Conservation (phyloP, 306 rosid species). For the Vachellia pachyceras region DNA sequence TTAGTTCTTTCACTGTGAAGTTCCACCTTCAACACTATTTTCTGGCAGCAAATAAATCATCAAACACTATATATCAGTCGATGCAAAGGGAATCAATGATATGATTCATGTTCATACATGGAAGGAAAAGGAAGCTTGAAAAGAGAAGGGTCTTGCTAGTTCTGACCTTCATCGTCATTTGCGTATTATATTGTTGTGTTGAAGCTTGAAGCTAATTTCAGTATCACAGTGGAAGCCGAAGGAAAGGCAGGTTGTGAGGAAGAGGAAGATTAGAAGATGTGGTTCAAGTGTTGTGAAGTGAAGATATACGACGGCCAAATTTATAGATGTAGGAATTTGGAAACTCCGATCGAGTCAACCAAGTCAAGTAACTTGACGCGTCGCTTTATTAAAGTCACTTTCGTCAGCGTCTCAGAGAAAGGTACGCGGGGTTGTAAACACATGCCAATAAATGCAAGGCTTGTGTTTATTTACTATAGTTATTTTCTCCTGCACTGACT, state of each 20-base stretch:
- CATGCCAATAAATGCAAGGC: too few relatives aligned
- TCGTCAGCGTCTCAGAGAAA: neutral
- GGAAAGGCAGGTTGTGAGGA: neutral
- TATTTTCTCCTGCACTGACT: too few relatives aligned
- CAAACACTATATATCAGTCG: neutral
- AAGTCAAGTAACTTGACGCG: neutral
- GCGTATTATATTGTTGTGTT: neutral
- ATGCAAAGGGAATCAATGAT: neutral
- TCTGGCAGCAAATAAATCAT: slow-evolving; percentile 46
- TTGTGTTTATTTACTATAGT: too few relatives aligned
- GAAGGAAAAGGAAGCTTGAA: neutral
- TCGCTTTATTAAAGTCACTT: neutral
- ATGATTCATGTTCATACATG: neutral
- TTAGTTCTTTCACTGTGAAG: slow-evolving; percentile 44
- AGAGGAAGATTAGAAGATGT: neutral
- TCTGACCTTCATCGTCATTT: neutral
- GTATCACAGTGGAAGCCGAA: neutral
- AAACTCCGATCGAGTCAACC: neutral
- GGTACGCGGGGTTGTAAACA: too few relatives aligned
- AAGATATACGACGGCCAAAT: neutral
- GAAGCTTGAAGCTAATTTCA: neutral
- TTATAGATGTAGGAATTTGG: neutral
- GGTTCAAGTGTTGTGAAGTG: too few relatives aligned
- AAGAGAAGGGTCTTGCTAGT: neutral
- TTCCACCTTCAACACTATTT: slow-evolving; percentile 54